Conservation (phyloP, 164 flowering plant genomes). For the Vitis amurensis region DNA sequence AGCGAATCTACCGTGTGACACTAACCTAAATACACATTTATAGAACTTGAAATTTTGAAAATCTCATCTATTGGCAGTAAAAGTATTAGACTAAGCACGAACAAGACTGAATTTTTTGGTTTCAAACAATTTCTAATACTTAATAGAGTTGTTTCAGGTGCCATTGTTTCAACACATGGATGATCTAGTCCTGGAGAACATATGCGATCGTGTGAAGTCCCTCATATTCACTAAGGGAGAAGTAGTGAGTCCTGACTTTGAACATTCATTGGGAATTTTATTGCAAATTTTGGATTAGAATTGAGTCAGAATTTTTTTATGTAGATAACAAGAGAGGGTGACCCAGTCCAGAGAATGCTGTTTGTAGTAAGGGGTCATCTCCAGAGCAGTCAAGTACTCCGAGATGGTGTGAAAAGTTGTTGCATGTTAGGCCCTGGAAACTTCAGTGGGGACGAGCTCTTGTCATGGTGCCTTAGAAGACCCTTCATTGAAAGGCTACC, state of each 20-base stretch:
- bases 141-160: conserved; percentile 41
- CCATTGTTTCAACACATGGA: conserved; percentile 99
- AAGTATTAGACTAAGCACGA: too few relatives aligned
- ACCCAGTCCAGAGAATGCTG: conserved; percentile 90
- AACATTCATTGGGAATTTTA: background rate
- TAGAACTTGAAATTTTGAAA: too few relatives aligned
- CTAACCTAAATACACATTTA: too few relatives aligned
- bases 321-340: conserved; percentile 87
- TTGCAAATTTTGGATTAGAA: background rate
- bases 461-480: conserved; percentile 87
- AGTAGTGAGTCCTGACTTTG: conserved; percentile 44
- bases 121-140: too few relatives aligned
- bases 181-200: conserved; percentile 84
- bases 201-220: conserved; percentile 92
- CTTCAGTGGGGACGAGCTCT: conserved; percentile 91
- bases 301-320: background rate
- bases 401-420: conserved; percentile 84
- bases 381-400: conserved; percentile 83
- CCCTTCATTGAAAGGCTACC: conserved; percentile 89
- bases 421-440: conserved; percentile 98
- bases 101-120: too few relatives aligned
- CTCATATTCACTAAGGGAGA: conserved; percentile 94
- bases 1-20: too few relatives aligned
- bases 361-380: conserved; percentile 92
- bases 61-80: too few relatives aligned